Percentiles rank a stretch among this genome's conserved stretches.
phyloP scores from a whole-genome alignment of 23 red algal species.

The Gracilaria vermiculophylla region DNA sequence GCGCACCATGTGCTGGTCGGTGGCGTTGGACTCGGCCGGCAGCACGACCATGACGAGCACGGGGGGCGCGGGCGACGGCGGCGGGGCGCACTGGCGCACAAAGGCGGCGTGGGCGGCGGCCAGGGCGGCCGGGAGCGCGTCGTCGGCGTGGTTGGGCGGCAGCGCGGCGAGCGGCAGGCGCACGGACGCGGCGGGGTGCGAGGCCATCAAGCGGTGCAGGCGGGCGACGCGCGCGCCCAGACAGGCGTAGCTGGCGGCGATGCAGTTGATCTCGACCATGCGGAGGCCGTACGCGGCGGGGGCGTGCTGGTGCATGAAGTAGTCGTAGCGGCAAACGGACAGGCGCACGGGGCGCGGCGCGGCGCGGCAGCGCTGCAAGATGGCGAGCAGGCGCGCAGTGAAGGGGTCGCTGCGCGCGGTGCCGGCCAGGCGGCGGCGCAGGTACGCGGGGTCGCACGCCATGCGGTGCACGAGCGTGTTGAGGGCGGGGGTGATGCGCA shows the following conservation, averaged over 20 bases:
- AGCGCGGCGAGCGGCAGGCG: background rate
- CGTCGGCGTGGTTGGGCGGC: background rate
- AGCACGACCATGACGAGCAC: slow-evolving; percentile 86
- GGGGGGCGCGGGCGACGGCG: background rate
- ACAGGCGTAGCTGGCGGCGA: slow-evolving; percentile 83
- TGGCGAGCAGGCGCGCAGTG: slow-evolving; percentile 43
- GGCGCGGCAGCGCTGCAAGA: background rate
- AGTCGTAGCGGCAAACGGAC: slow-evolving; percentile 80
- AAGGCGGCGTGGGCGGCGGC: slow-evolving; percentile 41
- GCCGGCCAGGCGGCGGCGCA: slow-evolving; percentile 18
- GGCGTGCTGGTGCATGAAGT: slow-evolving; percentile 62
- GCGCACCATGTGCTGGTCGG: slow-evolving; percentile 82
- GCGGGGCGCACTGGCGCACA: background rate
- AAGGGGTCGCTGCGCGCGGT: slow-evolving; percentile 44
- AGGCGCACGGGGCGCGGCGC: slow-evolving; percentile 11
- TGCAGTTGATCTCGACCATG: slow-evolving; percentile 96
- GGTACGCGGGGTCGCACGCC: slow-evolving; percentile 30
- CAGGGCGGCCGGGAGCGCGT: no score
- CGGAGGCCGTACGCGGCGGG: slow-evolving; percentile 2
- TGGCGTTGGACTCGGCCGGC: slow-evolving; percentile 79
- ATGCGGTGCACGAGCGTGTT: slow-evolving; percentile 65
- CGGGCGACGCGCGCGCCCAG: slow-evolving; percentile 39
- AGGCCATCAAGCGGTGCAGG: slow-evolving; percentile 61
- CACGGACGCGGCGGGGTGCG: background rate
- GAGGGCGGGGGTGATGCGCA: slow-evolving; percentile 52